Conservation (phyloP, 2,329 filamentous ascomycete genomes). For the Sporothrix euskadiensis region DNA sequence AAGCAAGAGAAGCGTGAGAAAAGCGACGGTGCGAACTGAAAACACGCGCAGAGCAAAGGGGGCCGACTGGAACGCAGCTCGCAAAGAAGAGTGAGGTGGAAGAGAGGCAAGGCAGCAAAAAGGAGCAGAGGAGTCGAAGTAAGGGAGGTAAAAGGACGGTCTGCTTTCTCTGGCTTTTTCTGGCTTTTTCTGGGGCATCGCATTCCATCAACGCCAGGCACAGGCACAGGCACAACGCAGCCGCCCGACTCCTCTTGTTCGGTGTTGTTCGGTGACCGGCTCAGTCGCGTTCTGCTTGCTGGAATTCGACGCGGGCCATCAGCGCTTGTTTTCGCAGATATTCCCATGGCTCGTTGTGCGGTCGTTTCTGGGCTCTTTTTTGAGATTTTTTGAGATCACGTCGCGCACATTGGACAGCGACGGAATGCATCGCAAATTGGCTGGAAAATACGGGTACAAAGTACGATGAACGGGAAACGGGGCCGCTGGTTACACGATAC, state of each 20-base stretch:
- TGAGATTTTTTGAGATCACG: not conserved
- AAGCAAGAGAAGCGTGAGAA: not conserved
- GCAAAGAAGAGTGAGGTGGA: not conserved
- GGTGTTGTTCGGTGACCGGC: not conserved
- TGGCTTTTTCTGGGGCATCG: not conserved
- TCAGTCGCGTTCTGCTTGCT: not conserved
- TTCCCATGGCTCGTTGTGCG: not conserved
- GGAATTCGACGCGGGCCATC: not conserved
- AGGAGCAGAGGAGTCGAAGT: not conserved
- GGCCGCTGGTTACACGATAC: not conserved
- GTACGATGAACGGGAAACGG: not conserved
- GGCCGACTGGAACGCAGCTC: slow-evolving; percentile 9
- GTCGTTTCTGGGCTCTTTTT: not conserved
- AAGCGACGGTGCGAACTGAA: not conserved
- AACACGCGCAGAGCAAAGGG: slow-evolving; percentile 3
- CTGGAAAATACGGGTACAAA: not conserved
- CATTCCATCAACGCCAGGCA: not conserved
- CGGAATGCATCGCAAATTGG: slow-evolving; percentile 18
- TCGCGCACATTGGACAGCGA: not conserved
- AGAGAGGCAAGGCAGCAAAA: not conserved
- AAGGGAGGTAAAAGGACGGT: slow-evolving; percentile 7
- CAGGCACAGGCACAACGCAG: not conserved
- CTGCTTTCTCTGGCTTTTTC: not conserved
- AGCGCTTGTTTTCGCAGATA: not conserved
- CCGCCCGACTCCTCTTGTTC: not conserved